phyloP scores from a whole-genome alignment of 202 grass and related monocot genomes.

The Schoenoplectus tabernaemontani region DNA sequence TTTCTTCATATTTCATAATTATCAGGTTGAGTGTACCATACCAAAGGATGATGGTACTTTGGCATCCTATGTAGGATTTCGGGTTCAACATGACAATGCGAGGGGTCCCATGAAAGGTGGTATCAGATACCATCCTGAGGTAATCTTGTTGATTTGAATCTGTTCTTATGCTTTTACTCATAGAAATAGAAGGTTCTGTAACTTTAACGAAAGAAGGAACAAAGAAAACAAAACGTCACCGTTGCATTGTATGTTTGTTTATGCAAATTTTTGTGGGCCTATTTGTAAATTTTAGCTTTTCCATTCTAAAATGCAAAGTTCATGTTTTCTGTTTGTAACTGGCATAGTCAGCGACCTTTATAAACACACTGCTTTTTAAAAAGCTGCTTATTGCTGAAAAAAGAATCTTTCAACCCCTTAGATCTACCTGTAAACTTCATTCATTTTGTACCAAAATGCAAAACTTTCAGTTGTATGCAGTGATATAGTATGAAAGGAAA shows the following conservation, averaged over 20 bases:
- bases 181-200: too few species aligned
- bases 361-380: background rate
- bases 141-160: too few species aligned
- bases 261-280: too few species aligned
- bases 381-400: background rate
- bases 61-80: slow-evolving; percentile 90
- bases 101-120: slow-evolving; percentile 99
- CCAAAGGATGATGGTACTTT: slow-evolving; percentile 96
- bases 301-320: too few species aligned
- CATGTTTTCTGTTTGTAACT: background rate
- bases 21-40: slow-evolving; percentile 81
- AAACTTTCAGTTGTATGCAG: background rate
- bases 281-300: too few species aligned
- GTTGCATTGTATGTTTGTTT: too few species aligned
- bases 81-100: slow-evolving; percentile 97
- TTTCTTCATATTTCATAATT: too few species aligned
- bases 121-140: slow-evolving; percentile 99
- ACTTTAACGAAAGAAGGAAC: too few species aligned
- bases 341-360: background rate
- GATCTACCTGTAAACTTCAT: background rate
- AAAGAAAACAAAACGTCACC: too few species aligned
- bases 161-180: too few species aligned
- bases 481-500: background rate
- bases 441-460: background rate
- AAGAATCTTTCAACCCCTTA: background rate